These are phyloP conservation scores for Saccharomyces eubayanus DNA, from an alignment of 805 yeast genomes.

Conservation along the genomic window DNA sequence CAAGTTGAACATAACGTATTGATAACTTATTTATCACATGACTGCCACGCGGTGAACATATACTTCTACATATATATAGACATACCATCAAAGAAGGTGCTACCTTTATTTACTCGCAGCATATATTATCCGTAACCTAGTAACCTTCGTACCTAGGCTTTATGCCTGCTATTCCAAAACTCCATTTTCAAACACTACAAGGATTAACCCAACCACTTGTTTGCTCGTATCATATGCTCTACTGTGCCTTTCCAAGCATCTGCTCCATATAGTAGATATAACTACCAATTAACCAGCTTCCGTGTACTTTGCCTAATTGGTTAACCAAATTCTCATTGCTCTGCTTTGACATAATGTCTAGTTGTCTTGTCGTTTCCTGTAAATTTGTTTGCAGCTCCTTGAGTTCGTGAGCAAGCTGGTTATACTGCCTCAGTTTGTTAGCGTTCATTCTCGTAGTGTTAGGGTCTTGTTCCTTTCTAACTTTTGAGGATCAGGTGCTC, in stretches of 20 bases:
- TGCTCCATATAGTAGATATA: conserved; percentile 21
- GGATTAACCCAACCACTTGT: background rate
- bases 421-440: conserved; percentile 26
- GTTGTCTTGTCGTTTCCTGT: conserved; percentile 19
- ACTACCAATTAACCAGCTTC: conserved; percentile 28
- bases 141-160: background rate
- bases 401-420: conserved; percentile 26
- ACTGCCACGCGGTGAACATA: background rate
- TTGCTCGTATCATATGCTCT: background rate
- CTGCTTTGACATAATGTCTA: conserved; percentile 26
- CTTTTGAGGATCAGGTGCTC: background rate
- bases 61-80: background rate
- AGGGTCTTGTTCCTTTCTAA: background rate
- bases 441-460: conserved; percentile 13
- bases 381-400: conserved; percentile 21
- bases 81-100: background rate
- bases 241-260: conserved; percentile 17
- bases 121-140: background rate
- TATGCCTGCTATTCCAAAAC: background rate
- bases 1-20: background rate
- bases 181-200: conserved; percentile 7
- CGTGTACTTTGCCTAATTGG: conserved; percentile 27
- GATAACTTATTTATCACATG: background rate
- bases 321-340: conserved; percentile 26
- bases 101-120: background rate